Conservation (phyloP, 257 asterid species). For the Fraxinus quadrangulata region DNA sequence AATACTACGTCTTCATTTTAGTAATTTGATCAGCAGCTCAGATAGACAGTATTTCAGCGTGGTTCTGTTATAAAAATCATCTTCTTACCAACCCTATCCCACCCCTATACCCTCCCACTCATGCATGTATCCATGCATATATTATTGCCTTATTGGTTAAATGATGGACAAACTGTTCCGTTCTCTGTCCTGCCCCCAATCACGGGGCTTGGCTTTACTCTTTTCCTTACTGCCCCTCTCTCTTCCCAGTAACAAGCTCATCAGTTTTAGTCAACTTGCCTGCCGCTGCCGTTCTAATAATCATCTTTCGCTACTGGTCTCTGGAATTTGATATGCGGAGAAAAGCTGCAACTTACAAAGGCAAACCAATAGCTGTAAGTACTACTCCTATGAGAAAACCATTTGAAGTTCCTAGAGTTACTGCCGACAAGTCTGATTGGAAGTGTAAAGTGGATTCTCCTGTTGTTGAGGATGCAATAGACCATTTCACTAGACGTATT, state of each 20-base stretch:
- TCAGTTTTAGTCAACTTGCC: conserved; percentile 92
- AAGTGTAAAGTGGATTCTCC: conserved; percentile 87
- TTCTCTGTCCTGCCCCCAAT: not conserved
- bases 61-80: not conserved
- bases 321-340: conserved; percentile 79
- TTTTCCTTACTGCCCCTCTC: not conserved
- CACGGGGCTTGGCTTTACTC: not conserved
- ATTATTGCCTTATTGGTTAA: not conserved
- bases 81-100: not conserved
- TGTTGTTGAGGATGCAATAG: conserved; percentile 89
- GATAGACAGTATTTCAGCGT: not conserved
- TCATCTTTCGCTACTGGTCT: conserved; percentile 71
- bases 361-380: conserved; percentile 53
- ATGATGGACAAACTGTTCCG: not conserved
- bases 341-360: conserved; percentile 75
- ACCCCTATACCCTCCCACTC: not conserved
- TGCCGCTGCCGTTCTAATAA: conserved; percentile 66
- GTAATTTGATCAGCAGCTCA: not conserved
- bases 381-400: conserved; percentile 39
- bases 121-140: not conserved
- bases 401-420: conserved; percentile 40
- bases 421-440: conserved; percentile 68
- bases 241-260: conserved; percentile 75
- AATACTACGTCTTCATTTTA: conserved; percentile 6
- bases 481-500: conserved; percentile 75